phyloP scores from a whole-genome alignment of 345 rosid genomes.

The Cardamine chenopodiifolia region DNA sequence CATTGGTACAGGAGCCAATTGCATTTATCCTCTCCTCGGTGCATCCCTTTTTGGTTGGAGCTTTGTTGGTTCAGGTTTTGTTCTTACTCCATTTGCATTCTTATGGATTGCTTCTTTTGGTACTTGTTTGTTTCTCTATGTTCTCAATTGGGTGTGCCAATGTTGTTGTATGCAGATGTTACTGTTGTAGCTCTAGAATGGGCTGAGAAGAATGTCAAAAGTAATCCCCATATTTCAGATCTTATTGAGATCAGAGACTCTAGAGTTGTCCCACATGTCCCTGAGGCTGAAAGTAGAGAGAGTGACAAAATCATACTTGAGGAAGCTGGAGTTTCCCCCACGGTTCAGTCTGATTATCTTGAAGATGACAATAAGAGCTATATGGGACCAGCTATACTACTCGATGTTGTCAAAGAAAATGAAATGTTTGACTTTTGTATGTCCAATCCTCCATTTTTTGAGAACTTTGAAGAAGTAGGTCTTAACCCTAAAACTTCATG shows the following conservation, averaged over 20 bases:
- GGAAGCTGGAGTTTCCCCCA: constrained; percentile 25
- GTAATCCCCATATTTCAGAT: constrained; percentile 67
- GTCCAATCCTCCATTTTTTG: constrained; percentile 97
- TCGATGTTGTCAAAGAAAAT: constrained; percentile 63
- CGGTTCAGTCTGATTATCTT: constrained; percentile 32
- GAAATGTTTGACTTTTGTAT: constrained; percentile 94
- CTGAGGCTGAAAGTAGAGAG: constrained; percentile 18
- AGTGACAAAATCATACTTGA: constrained; percentile 16
- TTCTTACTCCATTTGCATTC: not conserved
- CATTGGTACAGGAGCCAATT: constrained; percentile 93
- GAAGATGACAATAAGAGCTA: constrained; percentile 39
- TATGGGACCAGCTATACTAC: constrained; percentile 58
- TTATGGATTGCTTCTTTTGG: not conserved
- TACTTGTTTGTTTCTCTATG: not conserved
- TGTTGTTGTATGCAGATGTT: constrained; percentile 58
- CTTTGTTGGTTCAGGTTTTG: constrained; percentile 79
- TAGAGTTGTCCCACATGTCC: constrained; percentile 28
- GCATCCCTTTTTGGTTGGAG: constrained; percentile 83
- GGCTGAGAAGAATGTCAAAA: constrained; percentile 78
- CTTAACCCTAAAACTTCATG: constrained; percentile 90
- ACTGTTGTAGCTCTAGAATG: constrained; percentile 85
- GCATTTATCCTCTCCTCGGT: constrained; percentile 94
- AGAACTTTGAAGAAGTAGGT: constrained; percentile 76
- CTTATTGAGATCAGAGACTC: constrained; percentile 76
- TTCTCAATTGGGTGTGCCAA: constrained; percentile 15